Percentiles rank a stretch among this genome's conserved stretches.
Evolutionary conservation across 2,329 filamentous ascomycete species (phyloP).

Genomic region (Hymenoscyphus linearis): DNA sequence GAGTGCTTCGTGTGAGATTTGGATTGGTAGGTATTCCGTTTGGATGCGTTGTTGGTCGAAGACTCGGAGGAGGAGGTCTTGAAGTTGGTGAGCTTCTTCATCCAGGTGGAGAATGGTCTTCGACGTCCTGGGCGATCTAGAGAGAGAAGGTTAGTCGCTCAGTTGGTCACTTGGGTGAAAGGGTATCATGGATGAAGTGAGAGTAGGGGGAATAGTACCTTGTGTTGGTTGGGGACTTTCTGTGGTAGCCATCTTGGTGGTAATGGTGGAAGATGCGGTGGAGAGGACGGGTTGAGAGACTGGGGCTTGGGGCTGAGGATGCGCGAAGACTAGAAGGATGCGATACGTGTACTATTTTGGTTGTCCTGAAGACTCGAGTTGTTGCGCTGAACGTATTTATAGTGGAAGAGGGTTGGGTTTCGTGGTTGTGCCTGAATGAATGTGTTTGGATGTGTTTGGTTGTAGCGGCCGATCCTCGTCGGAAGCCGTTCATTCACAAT

Average conservation of each 20-base stretch:
- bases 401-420: not conserved
- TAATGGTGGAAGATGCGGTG: not conserved
- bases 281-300: too few species aligned
- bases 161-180: conserved; percentile 3
- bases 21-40: conserved; percentile 38
- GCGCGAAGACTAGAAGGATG: not conserved
- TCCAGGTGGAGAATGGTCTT: conserved; percentile 85
- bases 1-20: conserved; percentile 46
- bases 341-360: not conserved
- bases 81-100: conserved; percentile 87
- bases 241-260: conserved; percentile 32
- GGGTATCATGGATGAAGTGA: conserved; percentile 3
- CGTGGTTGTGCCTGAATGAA: not conserved
- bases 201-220: conserved; percentile 33
- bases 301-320: not conserved
- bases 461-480: not conserved
- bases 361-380: not conserved
- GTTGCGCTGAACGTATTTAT: not conserved
- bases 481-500: not conserved
- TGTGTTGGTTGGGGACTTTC: conserved; percentile 38
- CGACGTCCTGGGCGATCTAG: conserved; percentile 59
- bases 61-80: conserved; percentile 60
- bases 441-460: not conserved
- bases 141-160: conserved; percentile 10
- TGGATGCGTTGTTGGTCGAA: conserved; percentile 36